Evolutionary conservation across 2,329 filamentous ascomycete genomes (phyloP).

Genomic region (Colletotrichum chrysophilum): DNA sequence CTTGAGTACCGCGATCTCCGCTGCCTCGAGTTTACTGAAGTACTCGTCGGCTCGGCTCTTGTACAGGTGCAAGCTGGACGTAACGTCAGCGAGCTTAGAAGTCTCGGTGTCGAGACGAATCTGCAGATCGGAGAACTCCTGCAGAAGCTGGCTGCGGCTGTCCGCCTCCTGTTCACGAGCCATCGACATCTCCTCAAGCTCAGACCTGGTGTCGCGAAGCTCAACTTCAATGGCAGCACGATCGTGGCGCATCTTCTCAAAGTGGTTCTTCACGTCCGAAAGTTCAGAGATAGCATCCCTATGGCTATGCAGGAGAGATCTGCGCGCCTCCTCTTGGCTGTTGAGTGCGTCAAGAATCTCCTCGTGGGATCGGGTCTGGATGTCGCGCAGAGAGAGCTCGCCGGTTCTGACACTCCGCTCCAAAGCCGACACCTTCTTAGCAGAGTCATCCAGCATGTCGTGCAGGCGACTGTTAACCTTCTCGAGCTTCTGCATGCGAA

Average conservation of each 20-base stretch:
- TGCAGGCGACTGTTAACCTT: conserved; percentile 90
- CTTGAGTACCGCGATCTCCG: conserved; percentile 93
- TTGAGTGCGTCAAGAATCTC: conserved; percentile 93
- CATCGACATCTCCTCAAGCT: conserved; percentile 79
- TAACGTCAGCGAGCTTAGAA: conserved; percentile 83
- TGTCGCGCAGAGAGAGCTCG: conserved; percentile 86
- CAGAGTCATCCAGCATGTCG: conserved; percentile 92
- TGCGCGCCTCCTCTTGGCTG: conserved; percentile 88
- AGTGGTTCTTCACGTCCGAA: conserved; percentile 83
- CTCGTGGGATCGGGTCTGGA: conserved; percentile 92
- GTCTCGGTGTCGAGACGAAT: conserved; percentile 90
- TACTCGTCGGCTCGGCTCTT: conserved; percentile 94
- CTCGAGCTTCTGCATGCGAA: conserved; percentile 89
- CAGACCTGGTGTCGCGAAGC: conserved; percentile 81
- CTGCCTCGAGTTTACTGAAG: conserved; percentile 95
- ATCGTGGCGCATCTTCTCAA: conserved; percentile 84
- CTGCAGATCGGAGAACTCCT: conserved; percentile 93
- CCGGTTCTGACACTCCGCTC: conserved; percentile 88
- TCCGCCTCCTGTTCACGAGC: conserved; percentile 86
- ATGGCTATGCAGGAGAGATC: conserved; percentile 81
- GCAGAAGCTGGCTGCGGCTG: conserved; percentile 86
- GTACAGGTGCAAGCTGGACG: conserved; percentile 84
- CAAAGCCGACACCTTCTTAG: conserved; percentile 87
- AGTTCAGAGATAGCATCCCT: conserved; percentile 86
- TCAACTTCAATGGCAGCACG: conserved; percentile 84